Evolutionary conservation across 495 filamentous ascomycete genomes (phyloP).

Genomic region (Aspergillus wentii): DNA sequence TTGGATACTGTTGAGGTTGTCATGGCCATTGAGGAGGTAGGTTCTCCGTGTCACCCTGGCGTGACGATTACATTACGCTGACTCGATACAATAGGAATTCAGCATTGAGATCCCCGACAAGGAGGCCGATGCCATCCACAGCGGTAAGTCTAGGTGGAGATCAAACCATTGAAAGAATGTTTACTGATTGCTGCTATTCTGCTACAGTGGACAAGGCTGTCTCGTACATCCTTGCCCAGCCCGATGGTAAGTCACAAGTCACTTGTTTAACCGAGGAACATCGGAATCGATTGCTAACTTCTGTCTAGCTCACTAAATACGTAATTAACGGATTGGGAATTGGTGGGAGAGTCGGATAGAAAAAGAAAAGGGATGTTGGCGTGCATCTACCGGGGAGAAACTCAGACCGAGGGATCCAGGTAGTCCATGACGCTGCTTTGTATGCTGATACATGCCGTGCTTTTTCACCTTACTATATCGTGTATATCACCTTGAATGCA

Average conservation of each 20-base stretch:
- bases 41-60: slow-evolving; percentile 22
- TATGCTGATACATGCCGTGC: slow-evolving; percentile 40
- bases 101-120: slow-evolving; percentile 99
- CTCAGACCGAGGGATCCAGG: slow-evolving; percentile 16
- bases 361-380: slow-evolving; percentile 33
- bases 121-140: slow-evolving; percentile 94
- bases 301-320: slow-evolving; percentile 36
- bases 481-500: slow-evolving; percentile 47
- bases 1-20: slow-evolving; percentile 98
- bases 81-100: slow-evolving; percentile 71
- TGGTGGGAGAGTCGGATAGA: slow-evolving; percentile 32
- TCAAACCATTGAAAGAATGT: no score
- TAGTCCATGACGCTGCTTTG: slow-evolving; percentile 26
- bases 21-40: slow-evolving; percentile 99
- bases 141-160: slow-evolving; percentile 63
- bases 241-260: slow-evolving; percentile 65
- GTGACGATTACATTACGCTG: slow-evolving; percentile 12
- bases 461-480: slow-evolving; percentile 36
- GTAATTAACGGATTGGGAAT: slow-evolving; percentile 26
- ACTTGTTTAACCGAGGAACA: not conserved
- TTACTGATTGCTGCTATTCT: slow-evolving; percentile 15
- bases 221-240: slow-evolving; percentile 90
- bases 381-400: slow-evolving; percentile 17
- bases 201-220: slow-evolving; percentile 86
- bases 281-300: slow-evolving; percentile 10